Conservation (phyloP, 352 stramenopile genomes). For the Globisporangium mamillatum region DNA sequence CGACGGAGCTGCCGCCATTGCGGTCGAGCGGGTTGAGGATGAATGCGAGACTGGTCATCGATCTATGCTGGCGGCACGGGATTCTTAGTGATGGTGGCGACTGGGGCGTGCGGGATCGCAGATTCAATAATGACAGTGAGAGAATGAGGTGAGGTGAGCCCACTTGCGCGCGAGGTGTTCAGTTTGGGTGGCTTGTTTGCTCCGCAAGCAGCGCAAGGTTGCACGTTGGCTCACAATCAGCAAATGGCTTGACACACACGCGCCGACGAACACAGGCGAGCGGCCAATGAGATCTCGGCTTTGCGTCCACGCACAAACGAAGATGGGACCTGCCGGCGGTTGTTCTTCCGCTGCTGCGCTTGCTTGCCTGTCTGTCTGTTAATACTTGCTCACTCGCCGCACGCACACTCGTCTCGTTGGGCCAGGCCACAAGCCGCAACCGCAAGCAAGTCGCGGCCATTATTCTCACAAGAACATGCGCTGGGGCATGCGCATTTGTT, state of each 20-base stretch:
- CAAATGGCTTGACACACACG: neutral
- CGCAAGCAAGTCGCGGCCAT: neutral
- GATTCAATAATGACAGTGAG: constrained; percentile 1
- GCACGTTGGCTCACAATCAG: neutral
- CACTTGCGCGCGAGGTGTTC: constrained; percentile 6
- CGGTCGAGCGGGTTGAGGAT: constrained; percentile 21
- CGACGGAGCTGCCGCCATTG: neutral
- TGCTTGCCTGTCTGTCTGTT: constrained; percentile 3
- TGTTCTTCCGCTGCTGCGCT: neutral
- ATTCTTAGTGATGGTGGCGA: neutral
- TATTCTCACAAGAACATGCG: neutral
- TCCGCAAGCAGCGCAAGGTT: neutral
- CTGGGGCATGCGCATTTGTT: neutral
- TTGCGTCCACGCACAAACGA: constrained; percentile 10
- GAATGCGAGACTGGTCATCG: constrained; percentile 22
- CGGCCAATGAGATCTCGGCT: constrained; percentile 9
- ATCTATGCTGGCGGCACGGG: neutral
- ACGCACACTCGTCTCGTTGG: no score
- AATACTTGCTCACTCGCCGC: neutral
- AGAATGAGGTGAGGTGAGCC: constrained; percentile 1
- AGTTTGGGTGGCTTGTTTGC: neutral
- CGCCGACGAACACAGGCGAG: constrained; percentile 8
- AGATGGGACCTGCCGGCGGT: constrained; percentile 1
- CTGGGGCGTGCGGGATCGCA: neutral
- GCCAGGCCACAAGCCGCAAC: neutral